Percentiles rank a stretch among this genome's conserved stretches.
Evolutionary conservation across 2,329 filamentous ascomycete species (phyloP).

Genomic region (Penicillium sp.): DNA sequence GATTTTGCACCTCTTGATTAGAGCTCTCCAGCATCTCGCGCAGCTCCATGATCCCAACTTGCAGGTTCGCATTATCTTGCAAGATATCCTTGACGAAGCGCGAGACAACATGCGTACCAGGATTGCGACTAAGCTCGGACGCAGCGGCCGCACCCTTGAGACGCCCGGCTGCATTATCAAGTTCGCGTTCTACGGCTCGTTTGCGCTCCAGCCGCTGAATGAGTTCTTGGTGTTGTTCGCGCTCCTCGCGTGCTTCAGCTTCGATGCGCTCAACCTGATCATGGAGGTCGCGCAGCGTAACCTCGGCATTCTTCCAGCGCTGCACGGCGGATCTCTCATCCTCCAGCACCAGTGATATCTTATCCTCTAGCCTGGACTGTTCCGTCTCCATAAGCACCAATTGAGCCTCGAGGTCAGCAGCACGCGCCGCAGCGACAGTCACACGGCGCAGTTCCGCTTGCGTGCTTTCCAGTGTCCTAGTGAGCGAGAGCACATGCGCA

Average conservation of each 20-base stretch:
- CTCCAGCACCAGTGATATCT: slow-evolving; percentile 69
- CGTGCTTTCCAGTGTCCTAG: slow-evolving; percentile 76
- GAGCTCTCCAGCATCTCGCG: slow-evolving; percentile 88
- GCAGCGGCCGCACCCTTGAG: slow-evolving; percentile 80
- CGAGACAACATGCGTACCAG: slow-evolving; percentile 77
- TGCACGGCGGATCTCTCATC: slow-evolving; percentile 80
- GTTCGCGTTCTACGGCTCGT: slow-evolving; percentile 79
- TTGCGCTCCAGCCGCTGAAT: slow-evolving; percentile 83
- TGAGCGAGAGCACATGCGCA: slow-evolving; percentile 75
- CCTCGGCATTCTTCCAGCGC: slow-evolving; percentile 85
- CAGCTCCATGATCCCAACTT: slow-evolving; percentile 88
- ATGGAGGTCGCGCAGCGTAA: slow-evolving; percentile 76
- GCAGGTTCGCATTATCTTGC: slow-evolving; percentile 92
- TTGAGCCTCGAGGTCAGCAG: slow-evolving; percentile 80
- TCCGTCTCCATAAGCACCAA: slow-evolving; percentile 80
- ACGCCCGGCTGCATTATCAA: slow-evolving; percentile 78
- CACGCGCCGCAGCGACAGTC: slow-evolving; percentile 73
- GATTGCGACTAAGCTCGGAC: slow-evolving; percentile 66
- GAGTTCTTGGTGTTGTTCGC: slow-evolving; percentile 79
- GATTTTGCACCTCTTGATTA: slow-evolving; percentile 88
- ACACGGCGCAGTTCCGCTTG: slow-evolving; percentile 78
- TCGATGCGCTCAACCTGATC: slow-evolving; percentile 90
- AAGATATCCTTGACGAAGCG: slow-evolving; percentile 96
- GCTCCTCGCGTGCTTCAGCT: slow-evolving; percentile 78
- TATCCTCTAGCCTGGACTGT: slow-evolving; percentile 73